Base-by-base conservation (phyloP, 768 basidiomycete genomes). In the Macrolepiota dolichaula region DNA sequence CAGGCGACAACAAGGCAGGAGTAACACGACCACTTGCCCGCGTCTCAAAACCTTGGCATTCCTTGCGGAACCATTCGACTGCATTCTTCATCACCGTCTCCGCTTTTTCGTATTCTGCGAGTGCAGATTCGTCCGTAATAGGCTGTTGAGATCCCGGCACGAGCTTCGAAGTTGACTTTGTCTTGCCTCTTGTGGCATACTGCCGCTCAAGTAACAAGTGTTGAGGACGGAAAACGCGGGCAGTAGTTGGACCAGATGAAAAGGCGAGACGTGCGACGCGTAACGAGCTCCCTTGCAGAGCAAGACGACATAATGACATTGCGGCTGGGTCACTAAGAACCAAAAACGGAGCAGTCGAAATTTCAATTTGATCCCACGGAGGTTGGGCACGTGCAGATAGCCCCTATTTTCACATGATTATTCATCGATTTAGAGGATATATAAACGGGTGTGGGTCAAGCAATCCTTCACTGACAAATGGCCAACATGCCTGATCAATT, bases 21-120 rank as follows among this genome's bases (percentile, higher is more conserved):
- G 88, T 91, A 62, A 94, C 81, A 27, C 91, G 87, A 32, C 92
- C 92, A 56, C 78, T 84, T 1, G 88, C 89, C 13, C 91, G 85
- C 22, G 81, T 82, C 72, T 92, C 89, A 22, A 86, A 75, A 17
- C 74, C 79, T n/a, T 87, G 85, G 54, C 90, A 87, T 67, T 92
- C 90, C 63, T 89, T 90, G 58, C 85, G 79, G 78, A 84, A 89
- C 84, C 86, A 87, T 22, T 90, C 89, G n/a, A 89, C 79, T 3
- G 81, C 77, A 1, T 77, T 70, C 36, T 74, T 68, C 90, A 94
- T 94, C 62, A 82, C 82, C 6, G 77, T 71, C 63, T 88, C 87
- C 0, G 85, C 74, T 65, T 85, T 88, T 36, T 76, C 71, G 64
- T 89, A 89, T 68, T 91, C 89, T 11, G 78, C 75, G 38, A 77